Conservation (phyloP, 306 rosid species). For the Luffa aegyptiaca region DNA sequence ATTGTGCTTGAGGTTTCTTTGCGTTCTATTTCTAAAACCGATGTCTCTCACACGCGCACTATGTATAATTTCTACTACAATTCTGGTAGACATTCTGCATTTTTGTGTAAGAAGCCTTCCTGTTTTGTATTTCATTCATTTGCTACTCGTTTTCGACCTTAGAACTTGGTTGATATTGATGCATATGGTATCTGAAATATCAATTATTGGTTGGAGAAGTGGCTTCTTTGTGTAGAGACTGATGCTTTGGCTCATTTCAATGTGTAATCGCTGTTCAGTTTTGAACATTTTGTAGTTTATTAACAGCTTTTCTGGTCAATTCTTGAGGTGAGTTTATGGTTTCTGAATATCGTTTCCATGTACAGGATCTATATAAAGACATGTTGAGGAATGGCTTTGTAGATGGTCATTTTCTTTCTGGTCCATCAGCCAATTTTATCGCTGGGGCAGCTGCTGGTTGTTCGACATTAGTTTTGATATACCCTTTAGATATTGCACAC, state of each 20-base stretch:
- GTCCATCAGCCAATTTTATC: conserved; percentile 68
- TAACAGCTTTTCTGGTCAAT: background rate
- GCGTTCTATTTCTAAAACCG: background rate
- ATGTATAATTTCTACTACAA: background rate
- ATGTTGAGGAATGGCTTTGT: conserved; percentile 46
- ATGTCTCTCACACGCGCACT: background rate
- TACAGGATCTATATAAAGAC: conserved; percentile 81
- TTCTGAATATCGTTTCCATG: background rate
- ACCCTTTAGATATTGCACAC: conserved; percentile 92
- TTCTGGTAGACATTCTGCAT: background rate
- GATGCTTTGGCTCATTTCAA: background rate
- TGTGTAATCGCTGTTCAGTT: background rate
- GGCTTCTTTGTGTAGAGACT: background rate
- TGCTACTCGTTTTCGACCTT: background rate
- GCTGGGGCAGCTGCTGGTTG: conserved; percentile 95
- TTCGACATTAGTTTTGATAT: conserved; percentile 65
- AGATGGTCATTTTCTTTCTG: conserved; percentile 38
- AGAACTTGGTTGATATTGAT: background rate
- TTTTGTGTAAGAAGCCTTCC: background rate
- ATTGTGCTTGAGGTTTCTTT: background rate
- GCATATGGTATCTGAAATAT: background rate
- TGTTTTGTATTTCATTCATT: background rate
- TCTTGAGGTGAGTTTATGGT: background rate
- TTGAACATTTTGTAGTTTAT: background rate
- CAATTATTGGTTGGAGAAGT: background rate